A percentile compares a stretch with the other conserved stretches of the same genome.
phyloP scores from a whole-genome alignment of 345 rosid genomes.

The Eutrema yunnanense region DNA sequence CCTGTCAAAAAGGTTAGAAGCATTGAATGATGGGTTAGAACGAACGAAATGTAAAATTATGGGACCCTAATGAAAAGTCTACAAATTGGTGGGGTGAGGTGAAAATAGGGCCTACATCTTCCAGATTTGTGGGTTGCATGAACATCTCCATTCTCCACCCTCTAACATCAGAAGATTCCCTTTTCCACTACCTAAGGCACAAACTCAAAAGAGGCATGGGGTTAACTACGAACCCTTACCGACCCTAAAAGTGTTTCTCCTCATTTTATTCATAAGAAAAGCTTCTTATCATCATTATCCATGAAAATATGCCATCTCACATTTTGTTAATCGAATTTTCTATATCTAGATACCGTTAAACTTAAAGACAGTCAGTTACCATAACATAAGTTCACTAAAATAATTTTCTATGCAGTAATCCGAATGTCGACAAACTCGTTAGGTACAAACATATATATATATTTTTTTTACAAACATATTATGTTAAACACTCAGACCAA shows the following conservation, averaged over 20 bases:
- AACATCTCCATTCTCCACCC: constrained; percentile 28
- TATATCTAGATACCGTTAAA: neutral
- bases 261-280: neutral
- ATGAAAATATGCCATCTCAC: neutral
- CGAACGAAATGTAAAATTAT: constrained; percentile 6
- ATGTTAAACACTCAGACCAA: neutral
- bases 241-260: constrained; percentile 23
- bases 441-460: neutral
- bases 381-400: no score
- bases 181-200: constrained; percentile 30
- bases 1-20: constrained; percentile 1
- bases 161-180: constrained; percentile 21
- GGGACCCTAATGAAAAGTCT: constrained; percentile 20
- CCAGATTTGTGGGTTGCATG: constrained; percentile 28
- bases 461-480: neutral
- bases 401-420: no score
- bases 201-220: constrained; percentile 27
- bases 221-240: constrained; percentile 14
- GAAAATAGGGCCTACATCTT: constrained; percentile 19
- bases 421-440: neutral
- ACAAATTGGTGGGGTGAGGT: constrained; percentile 16
- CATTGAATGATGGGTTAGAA: constrained; percentile 21
- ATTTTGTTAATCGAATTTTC: neutral
- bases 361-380: neutral
- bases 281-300: neutral